Evolutionary conservation across 805 yeast species (phyloP), one percentile per base, ranked within the genome.

Genomic region (Starmerella asiatica): DNA sequence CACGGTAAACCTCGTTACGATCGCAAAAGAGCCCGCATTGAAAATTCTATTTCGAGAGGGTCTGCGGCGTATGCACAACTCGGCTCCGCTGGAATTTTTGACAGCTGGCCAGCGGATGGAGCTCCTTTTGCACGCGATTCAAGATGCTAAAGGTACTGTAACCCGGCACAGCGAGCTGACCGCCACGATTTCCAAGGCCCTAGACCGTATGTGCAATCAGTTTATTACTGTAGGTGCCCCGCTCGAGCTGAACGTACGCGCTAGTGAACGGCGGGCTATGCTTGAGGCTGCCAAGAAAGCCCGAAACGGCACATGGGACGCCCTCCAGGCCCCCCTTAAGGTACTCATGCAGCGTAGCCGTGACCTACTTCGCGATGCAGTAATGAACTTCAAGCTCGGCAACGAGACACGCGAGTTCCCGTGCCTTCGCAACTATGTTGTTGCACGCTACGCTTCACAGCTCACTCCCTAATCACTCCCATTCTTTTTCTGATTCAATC

Each of bases 21-120:
- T 49, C 12, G 21, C 29, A n/a, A n/a, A 28, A 2, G 52, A 49
- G 39, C 52, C 52, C 9, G 51, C 42, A 1, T 19, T 49, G 36
- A 40, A 38, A 18, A 16, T 49, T 21, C 43, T 47, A 2, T 47
- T 47, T 21, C 36, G 39, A 2, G 36, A 35, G 19, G 30, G 38
- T 27, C 43, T 43, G 9, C 27, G 12, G 7, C 20, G 36, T 12
- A 29, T 27, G 31, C 49, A 39, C 17, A 35, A 38, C 37, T 27
- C 14, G 4, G 52, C 43, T 34, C 26, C 35, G 7, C 27, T 49
- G 28, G 19, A 29, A 23, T 47, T 44, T 15, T 26, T 45, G 4
- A 49, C 44, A 23, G 15, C 5, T 6, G 14, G 41, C 3, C 43
- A 38, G 24, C 32, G 29, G 8, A 7, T 29, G 9, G 9, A 28